A percentile compares a stretch with the other conserved stretches of the same genome.
phyloP scores from a whole-genome alignment of 2,329 filamentous ascomycete genomes.

The Delphinella strobiligena region DNA sequence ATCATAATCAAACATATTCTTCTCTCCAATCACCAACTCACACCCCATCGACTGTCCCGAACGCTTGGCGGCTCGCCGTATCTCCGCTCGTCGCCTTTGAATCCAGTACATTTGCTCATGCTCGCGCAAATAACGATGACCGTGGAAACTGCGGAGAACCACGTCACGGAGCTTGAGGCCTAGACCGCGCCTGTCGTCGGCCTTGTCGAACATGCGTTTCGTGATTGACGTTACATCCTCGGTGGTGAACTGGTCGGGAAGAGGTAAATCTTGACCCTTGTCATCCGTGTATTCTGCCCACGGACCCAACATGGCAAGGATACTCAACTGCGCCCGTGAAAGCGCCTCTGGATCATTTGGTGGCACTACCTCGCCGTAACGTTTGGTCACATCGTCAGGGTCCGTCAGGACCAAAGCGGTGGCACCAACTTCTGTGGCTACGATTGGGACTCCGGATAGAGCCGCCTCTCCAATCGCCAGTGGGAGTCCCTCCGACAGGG shows the following conservation, averaged over 20 bases:
- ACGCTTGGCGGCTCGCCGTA: constrained; percentile 3
- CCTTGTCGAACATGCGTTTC: constrained; percentile 47
- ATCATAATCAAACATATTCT: constrained; percentile 9
- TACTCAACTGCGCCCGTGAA: constrained; percentile 48
- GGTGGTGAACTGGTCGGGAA: constrained; percentile 37
- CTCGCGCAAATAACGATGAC: constrained; percentile 44
- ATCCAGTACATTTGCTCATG: constrained; percentile 20
- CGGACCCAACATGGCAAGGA: constrained; percentile 49
- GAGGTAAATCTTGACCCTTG: constrained; percentile 25
- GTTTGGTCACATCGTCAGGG: constrained; percentile 28
- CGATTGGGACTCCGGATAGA: constrained; percentile 42
- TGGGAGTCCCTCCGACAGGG: constrained; percentile 43
- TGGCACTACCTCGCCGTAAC: constrained; percentile 51
- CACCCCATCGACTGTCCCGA: too few species aligned
- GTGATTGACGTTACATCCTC: constrained; percentile 43
- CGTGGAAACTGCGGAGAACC: constrained; percentile 47
- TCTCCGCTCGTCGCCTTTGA: constrained; percentile 10
- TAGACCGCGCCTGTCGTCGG: constrained; percentile 40
- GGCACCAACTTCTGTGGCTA: constrained; percentile 45
- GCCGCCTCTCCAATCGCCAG: constrained; percentile 48
- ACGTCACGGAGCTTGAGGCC: constrained; percentile 47
- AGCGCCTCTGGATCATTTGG: constrained; percentile 50
- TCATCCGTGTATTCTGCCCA: constrained; percentile 49
- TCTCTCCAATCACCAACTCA: constrained; percentile 7
- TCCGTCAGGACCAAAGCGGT: constrained; percentile 43